Evolutionary conservation across 75 land plant species (phyloP).

Genomic region (Cryptomeria japonica): DNA sequence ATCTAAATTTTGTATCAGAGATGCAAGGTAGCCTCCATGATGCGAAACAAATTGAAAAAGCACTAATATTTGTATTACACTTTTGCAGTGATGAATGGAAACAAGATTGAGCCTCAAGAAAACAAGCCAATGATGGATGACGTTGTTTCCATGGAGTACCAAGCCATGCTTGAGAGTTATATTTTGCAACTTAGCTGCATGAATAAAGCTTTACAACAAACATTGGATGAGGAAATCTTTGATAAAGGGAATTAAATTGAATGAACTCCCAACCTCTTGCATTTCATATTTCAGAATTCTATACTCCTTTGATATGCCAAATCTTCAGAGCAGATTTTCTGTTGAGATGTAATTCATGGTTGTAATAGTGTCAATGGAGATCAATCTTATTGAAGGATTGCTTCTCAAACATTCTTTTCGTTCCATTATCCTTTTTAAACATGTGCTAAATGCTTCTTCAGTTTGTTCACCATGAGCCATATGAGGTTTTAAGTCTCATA

Average conservation of each 20-base stretch:
- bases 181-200: slow-evolving; percentile 10
- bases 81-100: not conserved
- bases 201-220: not conserved
- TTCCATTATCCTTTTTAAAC: not conserved
- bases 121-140: not conserved
- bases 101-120: not conserved
- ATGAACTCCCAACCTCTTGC: not conserved
- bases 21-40: not conserved
- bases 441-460: too few relatives aligned
- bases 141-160: not conserved
- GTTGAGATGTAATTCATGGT: not conserved
- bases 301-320: not conserved
- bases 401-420: not conserved
- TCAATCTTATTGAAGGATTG: not conserved
- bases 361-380: not conserved
- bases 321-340: not conserved
- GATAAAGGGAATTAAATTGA: not conserved
- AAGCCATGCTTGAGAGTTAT: slow-evolving; percentile 11
- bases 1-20: not conserved
- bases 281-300: not conserved
- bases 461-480: not conserved
- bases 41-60: not conserved
- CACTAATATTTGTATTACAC: not conserved
- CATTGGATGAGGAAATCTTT: not conserved
- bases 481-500: not conserved